Evolutionary conservation across 306 rosid species (phyloP), one percentile per base, ranked within the genome.

Genomic region (Lablab purpureus): DNA sequence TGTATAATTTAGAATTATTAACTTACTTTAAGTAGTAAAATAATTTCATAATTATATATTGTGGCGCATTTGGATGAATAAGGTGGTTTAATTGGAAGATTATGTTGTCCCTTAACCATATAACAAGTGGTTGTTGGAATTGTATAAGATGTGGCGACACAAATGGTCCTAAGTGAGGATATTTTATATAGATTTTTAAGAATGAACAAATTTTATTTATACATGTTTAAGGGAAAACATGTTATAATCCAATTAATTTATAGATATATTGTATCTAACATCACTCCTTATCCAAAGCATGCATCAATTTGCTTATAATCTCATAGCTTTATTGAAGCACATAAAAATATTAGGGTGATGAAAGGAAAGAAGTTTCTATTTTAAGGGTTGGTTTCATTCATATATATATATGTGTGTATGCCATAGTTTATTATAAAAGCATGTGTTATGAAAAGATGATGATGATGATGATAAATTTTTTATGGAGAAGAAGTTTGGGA

Each of bases 241-340:
- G 34, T 3, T 30, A 30, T 30, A 2, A 3, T 30, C 50, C 34
- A 50, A 49, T 47, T 47, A n/a, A n/a, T n/a, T n/a, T n/a, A n/a
- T n/a, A n/a, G n/a, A n/a, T n/a, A n/a, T n/a, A n/a, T n/a, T n/a
- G n/a, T n/a, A 7, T 18, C 58, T 25, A 18, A 51, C 23, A 18
- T 25, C 58, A 51, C 10, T 60, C 41, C 12, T 27, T 65, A 25
- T 70, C 75, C 65, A 52, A 52, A 71, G 19, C 34, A 52, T 2
- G 43, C 43, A 37, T 37, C 13, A 4, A 34, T 72, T 6, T 51
- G 32, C 12, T 37, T 19, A 22, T 19, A 37, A 21, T 55, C 67
- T 15, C 51, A 34, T 34, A 46, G 10, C 0, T 28, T 47, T 32
- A 27, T 27, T 27, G 28, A 27, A 27, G 28, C 28, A 27, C 28